Percentiles rank a stretch among this genome's conserved stretches.
These are phyloP conservation scores for Suhomyces sp. DNA, from an alignment of 805 yeast species.

Conservation along the genomic window DNA sequence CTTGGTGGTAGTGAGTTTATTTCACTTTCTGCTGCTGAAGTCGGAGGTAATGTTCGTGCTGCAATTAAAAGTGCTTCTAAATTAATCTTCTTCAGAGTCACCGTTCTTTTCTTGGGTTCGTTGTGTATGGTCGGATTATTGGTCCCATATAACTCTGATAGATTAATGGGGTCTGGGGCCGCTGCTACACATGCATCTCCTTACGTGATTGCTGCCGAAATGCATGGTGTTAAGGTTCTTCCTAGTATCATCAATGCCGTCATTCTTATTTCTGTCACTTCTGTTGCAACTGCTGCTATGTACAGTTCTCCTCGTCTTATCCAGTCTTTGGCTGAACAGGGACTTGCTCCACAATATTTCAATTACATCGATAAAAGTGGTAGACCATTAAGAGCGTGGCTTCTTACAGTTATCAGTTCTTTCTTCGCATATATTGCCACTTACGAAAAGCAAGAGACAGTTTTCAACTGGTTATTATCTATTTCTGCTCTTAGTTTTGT, in stretches of 20 bases:
- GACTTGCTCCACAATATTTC: conserved; percentile 28
- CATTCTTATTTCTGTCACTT: conserved; percentile 31
- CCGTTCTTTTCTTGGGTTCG: conserved; percentile 29
- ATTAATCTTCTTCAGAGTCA: conserved; percentile 26
- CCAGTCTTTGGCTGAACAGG: conserved; percentile 28
- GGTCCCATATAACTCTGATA: conserved; percentile 34
- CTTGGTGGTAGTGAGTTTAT: conserved; percentile 36
- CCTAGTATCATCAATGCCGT: conserved; percentile 35
- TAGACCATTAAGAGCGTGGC: conserved; percentile 29
- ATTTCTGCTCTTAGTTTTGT: conserved; percentile 28
- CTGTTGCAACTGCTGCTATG: conserved; percentile 33
- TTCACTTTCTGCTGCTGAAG: conserved; percentile 30
- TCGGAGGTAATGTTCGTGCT: conserved; percentile 22
- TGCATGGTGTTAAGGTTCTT: conserved; percentile 26
- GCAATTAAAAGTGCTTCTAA: conserved; percentile 24
- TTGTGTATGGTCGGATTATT: conserved; percentile 34
- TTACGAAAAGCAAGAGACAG: conserved; percentile 30
- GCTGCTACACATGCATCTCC: conserved; percentile 26
- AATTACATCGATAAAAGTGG: conserved; percentile 27
- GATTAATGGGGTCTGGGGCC: conserved; percentile 33
- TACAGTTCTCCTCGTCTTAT: conserved; percentile 27
- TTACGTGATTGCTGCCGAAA: conserved; percentile 27
- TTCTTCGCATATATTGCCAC: conserved; percentile 28
- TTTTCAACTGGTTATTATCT: conserved; percentile 30
- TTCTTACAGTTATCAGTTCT: conserved; percentile 21